These are phyloP conservation scores for Lachnellula arida DNA, from an alignment of 2,329 filamentous ascomycete genomes.

Conservation along the genomic window DNA sequence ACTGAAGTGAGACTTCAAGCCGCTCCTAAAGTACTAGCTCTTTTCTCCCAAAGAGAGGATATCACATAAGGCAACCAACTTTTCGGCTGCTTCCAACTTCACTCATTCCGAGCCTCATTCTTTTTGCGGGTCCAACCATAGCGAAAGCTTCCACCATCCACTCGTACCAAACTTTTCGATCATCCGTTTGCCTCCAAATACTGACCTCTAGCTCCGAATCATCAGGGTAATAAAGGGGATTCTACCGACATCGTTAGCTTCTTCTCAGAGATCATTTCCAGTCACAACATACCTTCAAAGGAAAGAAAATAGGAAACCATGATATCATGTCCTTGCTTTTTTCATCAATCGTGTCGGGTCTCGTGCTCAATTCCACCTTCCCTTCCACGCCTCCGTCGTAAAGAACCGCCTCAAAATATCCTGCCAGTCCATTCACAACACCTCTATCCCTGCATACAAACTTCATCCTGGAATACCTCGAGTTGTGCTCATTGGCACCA, in stretches of 20 bases:
- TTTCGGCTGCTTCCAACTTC: constrained; percentile 66
- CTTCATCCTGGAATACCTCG: constrained; percentile 68
- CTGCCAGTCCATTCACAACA: constrained; percentile 83
- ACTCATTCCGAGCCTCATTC: constrained; percentile 61
- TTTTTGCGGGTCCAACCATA: constrained; percentile 53
- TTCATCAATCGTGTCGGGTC: constrained; percentile 82
- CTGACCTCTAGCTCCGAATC: constrained; percentile 81
- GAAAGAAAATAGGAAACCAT: constrained; percentile 99
- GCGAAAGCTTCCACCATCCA: constrained; percentile 88
- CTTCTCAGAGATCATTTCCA: neutral
- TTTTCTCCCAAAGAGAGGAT: neutral
- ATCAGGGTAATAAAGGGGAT: constrained; percentile 79
- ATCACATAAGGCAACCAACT: constrained; percentile 65
- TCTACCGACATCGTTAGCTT: constrained; percentile 45
- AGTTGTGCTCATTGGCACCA: constrained; percentile 87
- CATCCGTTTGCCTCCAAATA: constrained; percentile 96
- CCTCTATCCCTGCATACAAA: constrained; percentile 78
- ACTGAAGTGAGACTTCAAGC: neutral
- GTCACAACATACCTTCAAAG: constrained; percentile 66
- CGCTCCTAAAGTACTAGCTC: neutral
- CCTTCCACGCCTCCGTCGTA: constrained; percentile 54
- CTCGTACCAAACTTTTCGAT: constrained; percentile 97
- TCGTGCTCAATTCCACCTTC: constrained; percentile 82
- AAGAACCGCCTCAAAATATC: constrained; percentile 95
- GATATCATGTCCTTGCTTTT: constrained; percentile 99